phyloP scores from a whole-genome alignment of 306 rosid genomes.

The Rosa persica region DNA sequence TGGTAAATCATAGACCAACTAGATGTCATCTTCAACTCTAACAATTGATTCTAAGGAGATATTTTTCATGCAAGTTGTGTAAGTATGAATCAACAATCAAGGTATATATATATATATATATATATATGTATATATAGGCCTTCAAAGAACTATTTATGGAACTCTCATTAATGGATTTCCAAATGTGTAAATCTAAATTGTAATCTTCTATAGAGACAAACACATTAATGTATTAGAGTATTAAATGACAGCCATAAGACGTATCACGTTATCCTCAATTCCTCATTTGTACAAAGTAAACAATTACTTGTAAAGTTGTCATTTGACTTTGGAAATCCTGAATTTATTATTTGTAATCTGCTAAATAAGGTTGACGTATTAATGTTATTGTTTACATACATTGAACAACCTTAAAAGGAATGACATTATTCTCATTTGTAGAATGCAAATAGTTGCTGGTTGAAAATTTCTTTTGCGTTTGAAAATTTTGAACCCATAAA shows the following conservation, averaged over 20 bases:
- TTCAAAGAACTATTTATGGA: background rate
- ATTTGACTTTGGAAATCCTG: background rate
- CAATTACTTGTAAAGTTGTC: background rate
- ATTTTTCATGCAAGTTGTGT: background rate
- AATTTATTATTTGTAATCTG: background rate
- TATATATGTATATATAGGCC: background rate
- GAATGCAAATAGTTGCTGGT: too few species aligned
- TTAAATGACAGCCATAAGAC: background rate
- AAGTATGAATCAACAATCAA: background rate
- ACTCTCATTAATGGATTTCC: background rate
- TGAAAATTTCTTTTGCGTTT: too few species aligned
- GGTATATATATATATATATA: background rate
- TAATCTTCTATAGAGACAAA: background rate
- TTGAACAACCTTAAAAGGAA: too few species aligned
- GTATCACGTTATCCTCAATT: background rate
- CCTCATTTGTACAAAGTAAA: background rate
- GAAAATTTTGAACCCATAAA: too few species aligned
- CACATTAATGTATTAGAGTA: background rate
- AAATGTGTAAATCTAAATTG: background rate
- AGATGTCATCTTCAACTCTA: background rate
- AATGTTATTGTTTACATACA: too few species aligned
- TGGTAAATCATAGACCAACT: conserved; percentile 4
- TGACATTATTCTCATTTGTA: too few species aligned
- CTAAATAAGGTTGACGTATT: background rate
- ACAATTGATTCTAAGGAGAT: background rate